phyloP scores from a whole-genome alignment of 345 rosid genomes.

The Salix brachista region DNA sequence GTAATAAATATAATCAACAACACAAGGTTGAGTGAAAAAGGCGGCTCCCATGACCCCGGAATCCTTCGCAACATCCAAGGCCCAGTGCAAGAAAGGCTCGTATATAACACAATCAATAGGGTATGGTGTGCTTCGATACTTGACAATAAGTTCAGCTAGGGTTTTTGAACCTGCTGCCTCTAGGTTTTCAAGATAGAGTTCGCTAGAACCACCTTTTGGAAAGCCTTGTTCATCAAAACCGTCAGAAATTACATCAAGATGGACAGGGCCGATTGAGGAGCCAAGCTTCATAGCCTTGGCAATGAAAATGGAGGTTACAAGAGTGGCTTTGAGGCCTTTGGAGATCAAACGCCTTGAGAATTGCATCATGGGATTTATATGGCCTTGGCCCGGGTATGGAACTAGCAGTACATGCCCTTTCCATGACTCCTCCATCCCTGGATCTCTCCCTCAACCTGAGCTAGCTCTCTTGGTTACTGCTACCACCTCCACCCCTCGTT shows the following conservation, averaged over 20 bases:
- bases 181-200: slow-evolving; percentile 13
- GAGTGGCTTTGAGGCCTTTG: slow-evolving; percentile 14
- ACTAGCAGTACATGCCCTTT: slow-evolving; percentile 13
- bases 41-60: slow-evolving; percentile 46
- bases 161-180: slow-evolving; percentile 43
- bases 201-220: background rate
- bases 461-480: too few relatives aligned
- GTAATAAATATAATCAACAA: slow-evolving; percentile 54
- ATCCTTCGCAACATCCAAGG: slow-evolving; percentile 51
- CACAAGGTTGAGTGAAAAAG: slow-evolving; percentile 59
- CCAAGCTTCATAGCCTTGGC: slow-evolving; percentile 10
- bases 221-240: slow-evolving; percentile 13
- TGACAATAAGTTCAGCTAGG: slow-evolving; percentile 25
- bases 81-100: slow-evolving; percentile 64
- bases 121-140: slow-evolving; percentile 21
- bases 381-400: slow-evolving; percentile 29
- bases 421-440: background rate
- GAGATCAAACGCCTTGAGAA: slow-evolving; percentile 25
- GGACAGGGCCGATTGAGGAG: slow-evolving; percentile 15
- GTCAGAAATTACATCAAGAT: slow-evolving; percentile 18
- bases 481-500: too few relatives aligned
- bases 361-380: slow-evolving; percentile 11
- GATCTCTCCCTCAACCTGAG: too few relatives aligned
- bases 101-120: slow-evolving; percentile 54
- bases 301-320: slow-evolving; percentile 12